phyloP scores from a whole-genome alignment of 78 protist genomes.

The Dictyostelium capitatum region DNA sequence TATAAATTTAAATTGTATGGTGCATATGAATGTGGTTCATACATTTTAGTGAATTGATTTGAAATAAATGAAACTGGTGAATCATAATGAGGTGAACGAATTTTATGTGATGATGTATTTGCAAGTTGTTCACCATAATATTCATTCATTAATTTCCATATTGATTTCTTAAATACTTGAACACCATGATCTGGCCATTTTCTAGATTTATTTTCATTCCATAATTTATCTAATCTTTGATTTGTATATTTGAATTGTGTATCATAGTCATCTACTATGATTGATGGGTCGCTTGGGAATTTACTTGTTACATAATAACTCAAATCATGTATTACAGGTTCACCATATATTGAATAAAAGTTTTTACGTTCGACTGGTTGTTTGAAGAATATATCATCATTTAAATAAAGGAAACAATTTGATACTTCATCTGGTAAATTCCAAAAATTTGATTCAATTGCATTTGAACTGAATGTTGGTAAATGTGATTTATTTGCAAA shows the following conservation, averaged over 20 bases:
- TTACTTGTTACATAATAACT: not conserved
- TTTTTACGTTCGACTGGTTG: not conserved
- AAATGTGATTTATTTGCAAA: not conserved
- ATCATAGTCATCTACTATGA: too few species aligned
- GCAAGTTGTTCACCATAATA: not conserved
- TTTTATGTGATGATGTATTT: too few species aligned
- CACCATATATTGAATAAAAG: too few species aligned
- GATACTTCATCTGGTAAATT: constrained; percentile 44
- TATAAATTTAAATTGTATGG: not conserved
- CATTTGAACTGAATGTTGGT: constrained; percentile 44
- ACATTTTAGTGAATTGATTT: constrained; percentile 13
- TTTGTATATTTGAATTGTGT: too few species aligned
- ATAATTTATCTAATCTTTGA: not conserved
- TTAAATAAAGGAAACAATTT: constrained; percentile 44
- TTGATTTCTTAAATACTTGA: not conserved
- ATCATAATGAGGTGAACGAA: too few species aligned
- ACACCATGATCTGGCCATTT: not conserved
- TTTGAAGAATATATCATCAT: constrained; percentile 39
- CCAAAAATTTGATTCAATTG: constrained; percentile 44
- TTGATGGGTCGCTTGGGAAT: not conserved
- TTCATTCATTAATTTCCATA: not conserved
- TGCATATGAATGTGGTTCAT: not conserved
- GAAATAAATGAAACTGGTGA: constrained; percentile 41
- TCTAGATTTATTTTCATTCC: not conserved
- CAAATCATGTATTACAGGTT: not conserved